These are phyloP conservation scores for Fusarium sp. DNA, from an alignment of 2,329 filamentous ascomycete genomes.

Conservation along the genomic window DNA sequence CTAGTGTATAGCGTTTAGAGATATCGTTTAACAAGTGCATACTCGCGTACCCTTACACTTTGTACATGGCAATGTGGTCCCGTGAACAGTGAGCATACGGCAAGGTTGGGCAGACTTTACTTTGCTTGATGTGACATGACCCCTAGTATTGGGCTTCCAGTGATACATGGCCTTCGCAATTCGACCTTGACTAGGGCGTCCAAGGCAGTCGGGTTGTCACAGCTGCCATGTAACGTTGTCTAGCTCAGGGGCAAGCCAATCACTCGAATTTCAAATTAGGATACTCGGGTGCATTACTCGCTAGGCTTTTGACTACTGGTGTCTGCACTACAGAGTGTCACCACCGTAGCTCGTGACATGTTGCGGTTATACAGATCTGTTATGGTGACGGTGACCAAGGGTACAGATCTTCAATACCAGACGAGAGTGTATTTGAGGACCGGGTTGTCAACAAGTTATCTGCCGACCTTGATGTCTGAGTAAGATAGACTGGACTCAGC, in stretches of 20 bases:
- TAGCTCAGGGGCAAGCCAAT: constrained; percentile 4
- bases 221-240: not conserved
- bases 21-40: constrained; percentile 11
- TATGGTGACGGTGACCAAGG: too few species aligned
- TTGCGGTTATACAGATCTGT: too few species aligned
- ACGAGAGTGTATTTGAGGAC: too few species aligned
- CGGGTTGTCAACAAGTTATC: too few species aligned
- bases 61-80: not conserved
- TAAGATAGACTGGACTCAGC: not conserved
- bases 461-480: too few species aligned
- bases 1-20: constrained; percentile 26
- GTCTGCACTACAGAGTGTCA: too few species aligned
- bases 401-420: too few species aligned
- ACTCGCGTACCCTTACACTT: not conserved
- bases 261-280: not conserved
- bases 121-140: not conserved
- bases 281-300: not conserved
- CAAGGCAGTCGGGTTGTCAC: not conserved
- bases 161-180: not conserved
- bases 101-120: not conserved
- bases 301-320: not conserved
- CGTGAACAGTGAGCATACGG: not conserved
- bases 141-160: not conserved
- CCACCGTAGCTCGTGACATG: too few species aligned
- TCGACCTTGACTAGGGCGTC: constrained; percentile 3